Base-by-base conservation (phyloP, 192 early-diverging fungal species). In the Coemansia sp. region DNA sequence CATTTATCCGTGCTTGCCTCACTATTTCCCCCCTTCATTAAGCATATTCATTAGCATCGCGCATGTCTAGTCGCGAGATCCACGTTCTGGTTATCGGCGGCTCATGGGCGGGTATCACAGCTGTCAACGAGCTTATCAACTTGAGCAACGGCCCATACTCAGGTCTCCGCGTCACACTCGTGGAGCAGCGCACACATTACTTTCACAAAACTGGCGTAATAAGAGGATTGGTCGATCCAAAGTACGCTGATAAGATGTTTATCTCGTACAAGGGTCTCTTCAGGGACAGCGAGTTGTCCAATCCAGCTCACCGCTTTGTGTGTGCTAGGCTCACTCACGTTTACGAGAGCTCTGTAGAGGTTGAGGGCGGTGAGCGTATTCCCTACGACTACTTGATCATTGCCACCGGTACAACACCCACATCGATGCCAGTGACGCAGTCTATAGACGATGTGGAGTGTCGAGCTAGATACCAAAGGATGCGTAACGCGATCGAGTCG, bases 341-440 rank as follows among this genome's bases (percentile, higher is more conserved):
- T 3, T 55, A 83, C 32, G 64, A 67, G 37, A 59, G 80, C 41
- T 70, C 82, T 41, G 75, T 91, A 45, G 84, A 80, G 30, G 76
- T 90, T 1, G 83, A 68, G 27, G 79, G 78, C 24, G 85, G 87
- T 2, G 74, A 73, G 1, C 60, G 77, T 13, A 59, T 91, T 22
- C 59, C 81, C 22, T 93, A 88, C 50, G 86, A 93, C 68, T 93
- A 90, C 74, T 62, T 89, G 56, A 69, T 88, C n/a, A 60, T 93
- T 30, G 85, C 87, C 12, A 93, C 90, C 2, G 91, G 91, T 1
- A 78, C 85, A 16, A 62, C 61, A 20, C 84, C 89, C 64, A 79
- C 85, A 7, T 67, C 69, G 0, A 80, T 88, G 2, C 76, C 76
- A 22, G 83, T 89, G 22, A 86, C 83, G 16, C 53, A 71, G 27